phyloP scores from a whole-genome alignment of 495 filamentous ascomycete genomes.

The Neurospora tetraspora region DNA sequence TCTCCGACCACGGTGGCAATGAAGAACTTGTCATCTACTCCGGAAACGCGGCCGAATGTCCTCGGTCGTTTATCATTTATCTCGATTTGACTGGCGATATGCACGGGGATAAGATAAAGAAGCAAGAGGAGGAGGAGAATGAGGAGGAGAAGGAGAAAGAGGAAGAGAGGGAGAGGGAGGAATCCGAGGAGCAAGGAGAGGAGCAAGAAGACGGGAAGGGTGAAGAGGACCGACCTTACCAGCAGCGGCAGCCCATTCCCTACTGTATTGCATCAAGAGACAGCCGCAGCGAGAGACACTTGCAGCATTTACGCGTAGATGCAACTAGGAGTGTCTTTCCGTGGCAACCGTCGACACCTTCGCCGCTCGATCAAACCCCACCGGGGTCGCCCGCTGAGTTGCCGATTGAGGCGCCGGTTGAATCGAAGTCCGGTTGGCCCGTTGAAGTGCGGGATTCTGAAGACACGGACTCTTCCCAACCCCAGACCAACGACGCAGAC shows the following conservation, averaged over 20 bases:
- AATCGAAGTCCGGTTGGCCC: background rate
- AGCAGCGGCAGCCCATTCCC: no score
- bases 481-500: background rate
- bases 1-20: rapidly evolving
- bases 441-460: background rate
- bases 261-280: no score
- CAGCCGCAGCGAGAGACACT: no score
- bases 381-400: background rate
- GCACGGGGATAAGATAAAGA: background rate
- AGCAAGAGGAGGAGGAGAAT: background rate
- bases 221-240: no score
- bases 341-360: no score
- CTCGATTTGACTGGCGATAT: background rate
- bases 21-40: background rate
- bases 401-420: background rate
- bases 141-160: background rate
- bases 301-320: no score
- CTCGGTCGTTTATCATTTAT: background rate
- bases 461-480: background rate
- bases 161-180: background rate
- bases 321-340: no score
- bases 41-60: background rate
- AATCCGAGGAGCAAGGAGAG: no score
- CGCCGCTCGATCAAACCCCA: no score
- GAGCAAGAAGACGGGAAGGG: background rate